These are phyloP conservation scores for Xylaria telfairii DNA, from an alignment of 495 filamentous ascomycete genomes.

Conservation along the genomic window DNA sequence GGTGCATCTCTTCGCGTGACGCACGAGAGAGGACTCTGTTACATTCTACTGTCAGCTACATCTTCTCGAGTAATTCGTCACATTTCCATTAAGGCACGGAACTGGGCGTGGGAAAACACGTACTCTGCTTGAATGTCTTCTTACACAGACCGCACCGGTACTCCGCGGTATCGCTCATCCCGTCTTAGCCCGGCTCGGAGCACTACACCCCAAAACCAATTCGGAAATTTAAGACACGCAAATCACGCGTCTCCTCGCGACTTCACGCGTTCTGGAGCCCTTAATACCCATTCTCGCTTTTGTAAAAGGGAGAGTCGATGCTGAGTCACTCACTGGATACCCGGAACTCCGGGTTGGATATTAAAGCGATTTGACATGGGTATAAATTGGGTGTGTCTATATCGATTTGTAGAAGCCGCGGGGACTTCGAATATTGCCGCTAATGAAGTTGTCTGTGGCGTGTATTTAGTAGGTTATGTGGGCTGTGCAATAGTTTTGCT, in stretches of 20 bases:
- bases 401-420: too few species aligned
- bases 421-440: too few species aligned
- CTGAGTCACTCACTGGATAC: slow-evolving; percentile 8
- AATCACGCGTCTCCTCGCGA: slow-evolving; percentile 10
- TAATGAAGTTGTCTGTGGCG: too few species aligned
- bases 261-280: slow-evolving; percentile 2
- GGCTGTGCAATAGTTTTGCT: too few species aligned
- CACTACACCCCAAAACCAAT: not conserved
- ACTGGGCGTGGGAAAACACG: not conserved
- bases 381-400: too few species aligned
- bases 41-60: not conserved
- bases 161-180: slow-evolving; percentile 14
- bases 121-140: slow-evolving; percentile 27
- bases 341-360: slow-evolving; percentile 20
- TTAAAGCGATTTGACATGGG: too few species aligned
- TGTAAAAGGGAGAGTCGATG: not conserved
- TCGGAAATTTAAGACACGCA: not conserved
- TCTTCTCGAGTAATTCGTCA: not conserved
- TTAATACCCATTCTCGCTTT: not conserved
- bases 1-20: slow-evolving; percentile 36
- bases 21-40: slow-evolving; percentile 42
- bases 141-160: slow-evolving; percentile 21
- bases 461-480: too few species aligned
- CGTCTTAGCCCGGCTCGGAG: not conserved
- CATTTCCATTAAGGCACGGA: not conserved